phyloP scores from a whole-genome alignment of 176 grass and related monocot genomes.

The Cenchrus purpureus region DNA sequence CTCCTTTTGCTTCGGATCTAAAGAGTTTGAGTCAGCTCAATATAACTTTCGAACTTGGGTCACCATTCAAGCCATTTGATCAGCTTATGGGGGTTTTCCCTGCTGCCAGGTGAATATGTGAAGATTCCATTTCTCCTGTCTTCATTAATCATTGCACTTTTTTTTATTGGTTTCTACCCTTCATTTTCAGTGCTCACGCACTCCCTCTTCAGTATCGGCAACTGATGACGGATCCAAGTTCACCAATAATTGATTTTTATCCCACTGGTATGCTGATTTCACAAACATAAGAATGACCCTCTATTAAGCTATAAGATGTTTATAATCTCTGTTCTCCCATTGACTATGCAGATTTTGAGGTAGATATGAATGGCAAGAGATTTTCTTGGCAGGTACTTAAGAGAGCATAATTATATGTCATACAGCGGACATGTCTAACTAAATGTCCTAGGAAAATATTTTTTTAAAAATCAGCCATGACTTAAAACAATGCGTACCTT shows the following conservation, averaged over 20 bases:
- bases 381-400: conserved; percentile 91
- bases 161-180: conserved; percentile 23
- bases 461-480: conserved; percentile 12
- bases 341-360: conserved; percentile 79
- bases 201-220: conserved; percentile 80
- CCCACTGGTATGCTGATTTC: conserved; percentile 75
- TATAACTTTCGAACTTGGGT: conserved; percentile 74
- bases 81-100: conserved; percentile 99
- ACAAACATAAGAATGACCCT: not conserved
- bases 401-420: conserved; percentile 27
- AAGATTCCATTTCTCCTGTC: not conserved
- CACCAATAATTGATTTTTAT: conserved; percentile 95
- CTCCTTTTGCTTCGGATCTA: conserved; percentile 96
- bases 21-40: conserved; percentile 65
- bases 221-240: conserved; percentile 82
- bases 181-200: conserved; percentile 85
- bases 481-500: conserved; percentile 41
- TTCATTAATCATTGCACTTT: conserved; percentile 12
- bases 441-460: conserved; percentile 29
- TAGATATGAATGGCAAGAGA: conserved; percentile 99
- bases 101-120: conserved; percentile 78
- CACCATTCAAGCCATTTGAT: conserved; percentile 96
- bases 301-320: conserved; percentile 10
- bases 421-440: conserved; percentile 23
- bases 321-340: conserved; percentile 16